Evolutionary conservation across 331 rosid genomes (phyloP), one percentile per base, ranked within the genome.

Genomic region (Telfairia occidentalis): DNA sequence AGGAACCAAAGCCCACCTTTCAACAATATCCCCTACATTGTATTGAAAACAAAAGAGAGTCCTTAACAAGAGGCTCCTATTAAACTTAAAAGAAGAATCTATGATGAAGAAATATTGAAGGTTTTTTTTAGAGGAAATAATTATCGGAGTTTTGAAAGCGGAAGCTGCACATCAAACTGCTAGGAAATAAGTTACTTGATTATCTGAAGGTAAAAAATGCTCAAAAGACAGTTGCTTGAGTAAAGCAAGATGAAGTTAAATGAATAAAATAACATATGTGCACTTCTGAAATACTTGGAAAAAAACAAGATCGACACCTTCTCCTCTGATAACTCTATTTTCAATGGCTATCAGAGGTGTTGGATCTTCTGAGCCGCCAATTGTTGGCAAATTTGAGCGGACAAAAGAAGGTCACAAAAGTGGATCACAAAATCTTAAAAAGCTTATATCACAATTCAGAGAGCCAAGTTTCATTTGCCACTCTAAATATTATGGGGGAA

Each of bases 1-100:
- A 94, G 76, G 91, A 85, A 75, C 84, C 67, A 65, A 82, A 73
- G 16, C 48, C 96, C 98, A 73, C 98, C 97, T 88, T 94, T 94
- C 78, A 94, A 86, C 81, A 94, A 83, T 81, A 94, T 91, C 66
- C 98, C 98, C 98, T 94, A 83, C 72, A 80, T 21, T 42, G 19
- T 76, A 64, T 57, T 53, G 73, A 58, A 50, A 76, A 12, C 53
- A 40, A 50, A 26, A 38, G 64, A 77, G 46, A 81, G 34, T n/a
- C 30, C 1, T 32, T 24, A 71, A 48, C 75, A 35, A 71, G 63
- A 7, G 15, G 46, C 46, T 63, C 71, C 24, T 10, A 10, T 59
- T 63, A 34, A n/a, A 34, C 70, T 26, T 16, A 29, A 34, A 37
- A 15, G 42, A 13, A 59, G 46, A 35, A 63, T 63, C 13, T 8